These are phyloP conservation scores for Sarocladium oryzae DNA, from an alignment of 2,329 filamentous ascomycete genomes.

Conservation along the genomic window DNA sequence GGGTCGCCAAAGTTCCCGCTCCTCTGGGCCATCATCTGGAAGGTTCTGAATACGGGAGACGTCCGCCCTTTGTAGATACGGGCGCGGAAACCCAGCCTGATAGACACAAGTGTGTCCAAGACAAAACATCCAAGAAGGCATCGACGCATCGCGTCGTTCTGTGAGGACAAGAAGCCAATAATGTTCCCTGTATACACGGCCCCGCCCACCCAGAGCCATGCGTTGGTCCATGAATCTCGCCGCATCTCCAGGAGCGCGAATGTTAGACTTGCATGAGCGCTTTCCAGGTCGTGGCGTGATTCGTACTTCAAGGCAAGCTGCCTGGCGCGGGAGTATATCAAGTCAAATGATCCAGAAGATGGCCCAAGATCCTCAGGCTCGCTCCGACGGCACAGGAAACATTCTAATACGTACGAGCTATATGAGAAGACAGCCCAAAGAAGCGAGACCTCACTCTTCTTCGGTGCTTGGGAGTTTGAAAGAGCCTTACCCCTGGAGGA, in stretches of 20 bases:
- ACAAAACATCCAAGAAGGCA: slow-evolving; percentile 10
- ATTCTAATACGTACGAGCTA: background rate
- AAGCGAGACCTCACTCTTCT: background rate
- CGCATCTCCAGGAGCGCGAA: slow-evolving; percentile 7
- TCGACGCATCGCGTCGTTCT: background rate
- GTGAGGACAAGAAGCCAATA: background rate
- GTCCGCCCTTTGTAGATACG: slow-evolving; percentile 6
- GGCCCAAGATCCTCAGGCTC: background rate
- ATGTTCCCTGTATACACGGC: slow-evolving; percentile 9
- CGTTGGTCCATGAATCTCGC: background rate
- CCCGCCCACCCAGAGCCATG: slow-evolving; percentile 11
- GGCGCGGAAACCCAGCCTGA: slow-evolving; percentile 6
- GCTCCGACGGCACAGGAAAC: background rate
- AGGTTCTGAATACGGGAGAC: background rate
- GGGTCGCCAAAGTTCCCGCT: slow-evolving; percentile 4
- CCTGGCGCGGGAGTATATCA: background rate
- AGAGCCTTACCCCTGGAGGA: background rate
- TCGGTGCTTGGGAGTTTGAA: background rate
- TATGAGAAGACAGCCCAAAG: slow-evolving; percentile 12
- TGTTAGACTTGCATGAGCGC: slow-evolving; percentile 8
- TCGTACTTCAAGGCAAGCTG: background rate
- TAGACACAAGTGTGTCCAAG: slow-evolving; percentile 10
- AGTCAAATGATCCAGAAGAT: background rate
- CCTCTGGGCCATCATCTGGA: slow-evolving; percentile 3
- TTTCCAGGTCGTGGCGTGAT: background rate